These are phyloP conservation scores for Ceratorhiza oryzae-sativae DNA, from an alignment of 1,284 basidiomycete species.

Conservation along the genomic window DNA sequence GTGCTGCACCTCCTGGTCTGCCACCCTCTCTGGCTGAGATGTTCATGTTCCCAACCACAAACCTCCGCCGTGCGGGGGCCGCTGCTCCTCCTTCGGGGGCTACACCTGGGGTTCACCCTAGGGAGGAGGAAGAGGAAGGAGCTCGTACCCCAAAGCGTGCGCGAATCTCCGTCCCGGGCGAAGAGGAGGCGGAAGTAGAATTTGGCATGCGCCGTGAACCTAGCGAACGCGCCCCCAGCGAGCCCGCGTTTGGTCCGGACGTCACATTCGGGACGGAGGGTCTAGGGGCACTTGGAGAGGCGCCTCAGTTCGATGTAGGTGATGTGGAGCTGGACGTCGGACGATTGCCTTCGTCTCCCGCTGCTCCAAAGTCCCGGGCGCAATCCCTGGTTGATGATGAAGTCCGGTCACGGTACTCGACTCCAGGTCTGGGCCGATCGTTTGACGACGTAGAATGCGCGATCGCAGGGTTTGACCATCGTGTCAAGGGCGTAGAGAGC, in stretches of 20 bases:
- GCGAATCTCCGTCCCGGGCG: slow-evolving; percentile 59
- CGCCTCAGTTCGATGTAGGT: slow-evolving; percentile 22
- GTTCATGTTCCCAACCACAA: slow-evolving; percentile 79
- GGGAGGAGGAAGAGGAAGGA: slow-evolving; percentile 24
- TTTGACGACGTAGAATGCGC: slow-evolving; percentile 77
- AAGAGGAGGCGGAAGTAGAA: slow-evolving; percentile 70
- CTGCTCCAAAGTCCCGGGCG: slow-evolving; percentile 27
- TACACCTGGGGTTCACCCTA: slow-evolving; percentile 56
- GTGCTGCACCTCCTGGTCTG: slow-evolving; percentile 80
- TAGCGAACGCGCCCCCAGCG: slow-evolving; percentile 58
- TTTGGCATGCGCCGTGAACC: slow-evolving; percentile 59
- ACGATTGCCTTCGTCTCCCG: slow-evolving; percentile 21
- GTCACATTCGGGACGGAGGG: slow-evolving; percentile 31
- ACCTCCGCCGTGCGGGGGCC: slow-evolving; percentile 50
- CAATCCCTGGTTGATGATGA: slow-evolving; percentile 38
- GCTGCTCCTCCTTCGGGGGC: slow-evolving; percentile 38
- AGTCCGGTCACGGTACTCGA: slow-evolving; percentile 63
- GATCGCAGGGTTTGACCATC: slow-evolving; percentile 82
- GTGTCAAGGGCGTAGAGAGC: slow-evolving; percentile 53
- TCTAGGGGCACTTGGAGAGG: slow-evolving; percentile 25
- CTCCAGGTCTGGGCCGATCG: slow-evolving; percentile 67
- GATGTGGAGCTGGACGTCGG: slow-evolving; percentile 22
- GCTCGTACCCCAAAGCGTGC: slow-evolving; percentile 66
- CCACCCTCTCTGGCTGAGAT: slow-evolving; percentile 81
- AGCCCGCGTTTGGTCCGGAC: slow-evolving; percentile 27